These are phyloP conservation scores for Cardamine resedifolia DNA, from an alignment of 345 rosid genomes.

Conservation along the genomic window DNA sequence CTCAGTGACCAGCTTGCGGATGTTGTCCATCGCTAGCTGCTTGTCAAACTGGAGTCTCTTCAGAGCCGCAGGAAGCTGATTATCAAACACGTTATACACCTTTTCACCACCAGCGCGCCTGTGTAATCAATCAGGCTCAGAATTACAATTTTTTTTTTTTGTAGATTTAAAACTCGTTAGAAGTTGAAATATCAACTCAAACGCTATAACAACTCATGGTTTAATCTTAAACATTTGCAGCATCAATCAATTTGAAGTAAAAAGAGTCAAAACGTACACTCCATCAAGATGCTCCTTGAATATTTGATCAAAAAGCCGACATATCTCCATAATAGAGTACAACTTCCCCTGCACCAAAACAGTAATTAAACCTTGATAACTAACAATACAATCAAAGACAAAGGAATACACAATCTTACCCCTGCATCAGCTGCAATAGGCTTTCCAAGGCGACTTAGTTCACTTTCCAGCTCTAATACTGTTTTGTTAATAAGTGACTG, in stretches of 20 bases:
- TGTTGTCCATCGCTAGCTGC: slow-evolving; percentile 97
- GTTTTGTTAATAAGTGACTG: slow-evolving; percentile 96
- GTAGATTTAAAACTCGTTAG: neutral
- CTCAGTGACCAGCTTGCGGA: slow-evolving; percentile 94
- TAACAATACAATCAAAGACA: neutral
- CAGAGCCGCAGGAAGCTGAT: slow-evolving; percentile 98
- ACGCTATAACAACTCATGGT: slow-evolving; percentile 15
- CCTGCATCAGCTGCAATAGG: slow-evolving; percentile 99
- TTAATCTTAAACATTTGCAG: slow-evolving; percentile 3
- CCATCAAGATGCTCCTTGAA: slow-evolving; percentile 99
- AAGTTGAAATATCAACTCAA: slow-evolving; percentile 2
- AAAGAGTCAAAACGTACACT: slow-evolving; percentile 52
- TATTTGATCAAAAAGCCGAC: slow-evolving; percentile 91
- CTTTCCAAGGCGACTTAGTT: slow-evolving; percentile 93
- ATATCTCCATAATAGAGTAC: slow-evolving; percentile 96
- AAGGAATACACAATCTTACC: slow-evolving; percentile 50
- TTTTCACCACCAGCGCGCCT: slow-evolving; percentile 99
- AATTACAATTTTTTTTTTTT: neutral
- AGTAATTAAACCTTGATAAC: slow-evolving; percentile 18
- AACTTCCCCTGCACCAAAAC: slow-evolving; percentile 78
- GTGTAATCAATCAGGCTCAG: slow-evolving; percentile 26
- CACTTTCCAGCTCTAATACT: slow-evolving; percentile 76
- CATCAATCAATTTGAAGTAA: neutral
- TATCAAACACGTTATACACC: slow-evolving; percentile 90
- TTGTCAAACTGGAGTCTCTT: slow-evolving; percentile 98